phyloP scores from a whole-genome alignment of 2,329 filamentous ascomycete genomes.

The Dryadomyces quercivorus region DNA sequence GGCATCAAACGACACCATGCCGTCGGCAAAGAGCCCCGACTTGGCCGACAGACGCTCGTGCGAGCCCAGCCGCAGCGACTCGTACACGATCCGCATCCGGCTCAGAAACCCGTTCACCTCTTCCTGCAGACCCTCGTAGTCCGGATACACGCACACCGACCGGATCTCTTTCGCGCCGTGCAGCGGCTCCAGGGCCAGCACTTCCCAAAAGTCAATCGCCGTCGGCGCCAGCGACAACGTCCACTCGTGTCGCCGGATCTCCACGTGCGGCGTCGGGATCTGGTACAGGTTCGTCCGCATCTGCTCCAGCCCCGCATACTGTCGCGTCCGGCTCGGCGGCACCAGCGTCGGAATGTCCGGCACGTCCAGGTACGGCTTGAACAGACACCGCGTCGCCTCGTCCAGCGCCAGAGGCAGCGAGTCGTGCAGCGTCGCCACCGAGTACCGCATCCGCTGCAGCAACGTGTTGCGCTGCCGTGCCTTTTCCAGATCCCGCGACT shows the following conservation, averaged over 20 bases:
- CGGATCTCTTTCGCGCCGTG: constrained; percentile 60
- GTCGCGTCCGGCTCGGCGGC: constrained; percentile 38
- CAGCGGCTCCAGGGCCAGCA: constrained; percentile 60
- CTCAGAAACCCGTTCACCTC: constrained; percentile 53
- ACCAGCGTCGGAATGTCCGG: constrained; percentile 42
- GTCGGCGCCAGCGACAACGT: constrained; percentile 63
- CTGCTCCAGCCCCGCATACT: constrained; percentile 32
- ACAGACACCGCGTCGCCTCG: constrained; percentile 26
- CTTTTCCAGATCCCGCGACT: constrained; percentile 22
- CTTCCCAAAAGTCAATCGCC: constrained; percentile 71
- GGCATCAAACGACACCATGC: constrained; percentile 35
- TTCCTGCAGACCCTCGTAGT: constrained; percentile 48
- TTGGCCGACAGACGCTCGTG: constrained; percentile 39
- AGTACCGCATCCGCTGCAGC: constrained; percentile 30
- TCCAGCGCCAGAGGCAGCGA: constrained; percentile 32
- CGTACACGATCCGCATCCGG: constrained; percentile 58
- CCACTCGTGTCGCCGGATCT: constrained; percentile 57
- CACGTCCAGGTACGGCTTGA: constrained; percentile 41
- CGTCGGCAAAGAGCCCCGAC: constrained; percentile 29
- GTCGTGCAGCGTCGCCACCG: constrained; percentile 33
- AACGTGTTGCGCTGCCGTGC: constrained; percentile 27
- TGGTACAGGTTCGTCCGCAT: constrained; percentile 43
- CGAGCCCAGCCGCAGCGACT: constrained; percentile 58
- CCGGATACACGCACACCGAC: constrained; percentile 59
- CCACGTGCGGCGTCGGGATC: constrained; percentile 57